A percentile compares a stretch with the other conserved stretches of the same genome.
These are phyloP conservation scores for Microcera coccophila DNA, from an alignment of 2,329 filamentous ascomycete species.

Conservation along the genomic window DNA sequence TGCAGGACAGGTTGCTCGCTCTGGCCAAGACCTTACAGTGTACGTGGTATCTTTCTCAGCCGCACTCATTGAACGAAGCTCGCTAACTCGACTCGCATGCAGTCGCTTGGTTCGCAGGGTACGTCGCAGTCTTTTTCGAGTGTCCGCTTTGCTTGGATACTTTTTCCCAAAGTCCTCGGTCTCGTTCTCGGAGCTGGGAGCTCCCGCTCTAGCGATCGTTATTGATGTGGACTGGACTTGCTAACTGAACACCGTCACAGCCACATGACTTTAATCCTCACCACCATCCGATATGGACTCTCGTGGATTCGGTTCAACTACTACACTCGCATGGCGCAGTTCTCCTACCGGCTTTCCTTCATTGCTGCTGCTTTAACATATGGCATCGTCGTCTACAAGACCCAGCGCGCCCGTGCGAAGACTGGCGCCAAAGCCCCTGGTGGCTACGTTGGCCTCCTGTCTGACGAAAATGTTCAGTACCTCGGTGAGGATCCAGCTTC, in stretches of 20 bases:
- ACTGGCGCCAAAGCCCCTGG: slow-evolving; percentile 59
- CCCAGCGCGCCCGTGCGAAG: slow-evolving; percentile 80
- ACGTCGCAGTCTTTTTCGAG: too few relatives aligned
- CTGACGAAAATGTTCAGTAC: slow-evolving; percentile 98
- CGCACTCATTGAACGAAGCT: slow-evolving; percentile 10
- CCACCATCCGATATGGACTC: slow-evolving; percentile 75
- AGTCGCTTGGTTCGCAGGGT: slow-evolving; percentile 82
- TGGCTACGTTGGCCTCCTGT: slow-evolving; percentile 62
- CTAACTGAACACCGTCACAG: slow-evolving; percentile 42
- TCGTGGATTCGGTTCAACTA: slow-evolving; percentile 90
- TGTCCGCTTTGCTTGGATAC: too few relatives aligned
- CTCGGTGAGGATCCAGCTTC: slow-evolving; percentile 62
- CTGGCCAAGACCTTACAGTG: slow-evolving; percentile 92
- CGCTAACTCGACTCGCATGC: slow-evolving; percentile 22
- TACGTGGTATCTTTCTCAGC: slow-evolving; percentile 43
- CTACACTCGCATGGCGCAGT: slow-evolving; percentile 69
- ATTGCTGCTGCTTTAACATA: slow-evolving; percentile 87
- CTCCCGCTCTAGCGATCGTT: too few relatives aligned
- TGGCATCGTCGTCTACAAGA: slow-evolving; percentile 98
- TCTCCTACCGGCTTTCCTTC: slow-evolving; percentile 89
- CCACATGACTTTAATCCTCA: slow-evolving; percentile 80
- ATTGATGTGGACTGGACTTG: too few relatives aligned
- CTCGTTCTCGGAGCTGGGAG: too few relatives aligned
- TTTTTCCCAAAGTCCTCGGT: too few relatives aligned
- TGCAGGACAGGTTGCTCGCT: slow-evolving; percentile 69